phyloP scores from a whole-genome alignment of 257 asterid genomes.

The Solanum dulcamara region DNA sequence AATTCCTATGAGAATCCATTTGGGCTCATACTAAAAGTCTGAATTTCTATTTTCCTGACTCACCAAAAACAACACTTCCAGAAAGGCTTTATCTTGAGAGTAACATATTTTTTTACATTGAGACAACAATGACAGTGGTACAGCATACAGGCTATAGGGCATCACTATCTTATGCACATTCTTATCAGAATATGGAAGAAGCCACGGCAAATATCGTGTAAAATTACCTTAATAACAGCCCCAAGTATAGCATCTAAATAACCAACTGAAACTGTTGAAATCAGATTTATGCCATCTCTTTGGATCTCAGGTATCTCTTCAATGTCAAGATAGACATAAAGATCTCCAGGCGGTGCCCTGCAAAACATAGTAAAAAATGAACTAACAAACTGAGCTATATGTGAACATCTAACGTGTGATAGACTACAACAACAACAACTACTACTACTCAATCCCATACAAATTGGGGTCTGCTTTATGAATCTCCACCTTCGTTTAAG shows the following conservation, averaged over 20 bases:
- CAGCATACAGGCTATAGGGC: background rate
- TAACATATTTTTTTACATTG: background rate
- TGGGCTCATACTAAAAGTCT: background rate
- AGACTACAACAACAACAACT: background rate
- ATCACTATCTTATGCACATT: background rate
- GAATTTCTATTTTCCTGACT: background rate
- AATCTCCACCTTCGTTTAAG: background rate
- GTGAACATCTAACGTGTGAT: background rate
- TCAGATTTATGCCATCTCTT: slow-evolving; percentile 91
- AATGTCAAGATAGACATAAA: slow-evolving; percentile 88
- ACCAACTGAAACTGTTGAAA: slow-evolving; percentile 61
- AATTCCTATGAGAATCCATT: background rate
- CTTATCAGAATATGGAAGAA: background rate
- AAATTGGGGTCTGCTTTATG: background rate
- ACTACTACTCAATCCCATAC: background rate
- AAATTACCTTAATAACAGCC: slow-evolving; percentile 50
- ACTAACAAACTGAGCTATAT: background rate
- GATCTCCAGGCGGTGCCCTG: slow-evolving; percentile 93
- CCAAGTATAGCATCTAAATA: slow-evolving; percentile 95
- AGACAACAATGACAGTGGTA: background rate
- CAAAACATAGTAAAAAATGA: slow-evolving; percentile 1
- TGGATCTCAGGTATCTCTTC: slow-evolving; percentile 90
- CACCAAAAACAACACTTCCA: background rate
- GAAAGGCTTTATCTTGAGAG: background rate
- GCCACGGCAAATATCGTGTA: background rate